A percentile compares a stretch with the other conserved stretches of the same genome.
These are phyloP conservation scores for Actinidia chinensis DNA, from an alignment of 179 eudicot genomes.

Conservation along the genomic window DNA sequence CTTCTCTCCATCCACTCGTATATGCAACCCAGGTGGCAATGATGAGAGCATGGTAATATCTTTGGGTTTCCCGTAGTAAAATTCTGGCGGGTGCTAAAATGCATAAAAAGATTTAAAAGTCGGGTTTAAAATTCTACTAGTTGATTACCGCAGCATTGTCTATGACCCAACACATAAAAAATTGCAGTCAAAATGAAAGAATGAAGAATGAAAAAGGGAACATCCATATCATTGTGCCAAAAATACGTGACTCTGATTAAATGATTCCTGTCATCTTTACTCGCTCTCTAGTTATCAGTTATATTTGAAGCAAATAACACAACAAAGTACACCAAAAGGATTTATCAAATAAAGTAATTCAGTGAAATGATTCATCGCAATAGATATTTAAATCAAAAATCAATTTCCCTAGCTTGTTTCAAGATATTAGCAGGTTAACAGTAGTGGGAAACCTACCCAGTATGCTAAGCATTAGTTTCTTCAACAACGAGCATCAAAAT, in stretches of 20 bases:
- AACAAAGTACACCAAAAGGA: neutral
- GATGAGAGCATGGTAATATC: constrained; percentile 59
- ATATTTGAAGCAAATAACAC: neutral
- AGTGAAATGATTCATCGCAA: neutral
- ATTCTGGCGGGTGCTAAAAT: constrained; percentile 45
- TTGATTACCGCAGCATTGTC: neutral
- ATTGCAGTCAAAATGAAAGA: neutral
- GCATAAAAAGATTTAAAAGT: neutral
- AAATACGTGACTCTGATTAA: no score
- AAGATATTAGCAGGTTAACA: neutral
- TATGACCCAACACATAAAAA: neutral
- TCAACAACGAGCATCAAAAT: constrained; percentile 2
- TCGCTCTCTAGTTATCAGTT: neutral
- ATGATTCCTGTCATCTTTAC: no score
- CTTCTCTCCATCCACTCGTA: constrained; percentile 80
- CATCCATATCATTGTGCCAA: no score
- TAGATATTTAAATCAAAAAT: neutral
- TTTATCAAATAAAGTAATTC: neutral
- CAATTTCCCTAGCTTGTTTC: neutral
- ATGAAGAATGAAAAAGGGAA: neutral
- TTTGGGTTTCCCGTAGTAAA: constrained; percentile 55
- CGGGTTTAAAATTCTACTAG: neutral
- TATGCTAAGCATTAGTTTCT: neutral
- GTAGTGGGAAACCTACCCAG: neutral
- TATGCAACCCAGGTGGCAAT: constrained; percentile 71